A percentile compares a stretch with the other conserved stretches of the same genome.
Evolutionary conservation across 2,329 filamentous ascomycete genomes (phyloP).

Genomic region (Sordariomycetes sp.): DNA sequence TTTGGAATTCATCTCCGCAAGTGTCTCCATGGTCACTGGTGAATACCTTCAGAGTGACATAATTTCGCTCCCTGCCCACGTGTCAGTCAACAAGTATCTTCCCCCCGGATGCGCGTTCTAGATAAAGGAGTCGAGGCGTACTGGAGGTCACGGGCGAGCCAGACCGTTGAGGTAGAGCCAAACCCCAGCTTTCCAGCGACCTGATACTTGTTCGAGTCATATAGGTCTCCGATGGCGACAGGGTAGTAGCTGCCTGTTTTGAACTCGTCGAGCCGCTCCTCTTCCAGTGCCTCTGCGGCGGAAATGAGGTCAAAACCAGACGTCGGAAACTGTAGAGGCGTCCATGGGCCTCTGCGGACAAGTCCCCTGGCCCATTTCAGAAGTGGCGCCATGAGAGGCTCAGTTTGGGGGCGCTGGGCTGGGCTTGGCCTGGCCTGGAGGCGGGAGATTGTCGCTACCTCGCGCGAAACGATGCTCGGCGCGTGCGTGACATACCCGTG

Average conservation of each 20-base stretch:
- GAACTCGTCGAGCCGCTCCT: conserved; percentile 11
- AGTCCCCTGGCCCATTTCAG: background rate
- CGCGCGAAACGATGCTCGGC: too few relatives aligned
- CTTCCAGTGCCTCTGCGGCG: conserved; percentile 8
- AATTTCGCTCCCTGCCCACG: background rate
- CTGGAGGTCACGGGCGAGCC: conserved; percentile 13
- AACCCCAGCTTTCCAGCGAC: conserved; percentile 13
- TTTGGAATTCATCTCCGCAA: conserved; percentile 3
- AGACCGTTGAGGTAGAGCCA: conserved; percentile 13
- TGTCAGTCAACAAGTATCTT: too few relatives aligned
- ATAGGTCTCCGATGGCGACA: conserved; percentile 10
- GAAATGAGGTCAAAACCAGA: conserved; percentile 6
- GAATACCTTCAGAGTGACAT: conserved; percentile 11
- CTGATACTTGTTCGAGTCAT: conserved; percentile 13
- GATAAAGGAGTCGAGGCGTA: conserved; percentile 3
- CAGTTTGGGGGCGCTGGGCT: background rate
- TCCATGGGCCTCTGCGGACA: background rate
- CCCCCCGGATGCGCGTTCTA: background rate
- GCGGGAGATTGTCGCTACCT: too few relatives aligned
- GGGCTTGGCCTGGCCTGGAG: background rate
- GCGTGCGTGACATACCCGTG: too few relatives aligned
- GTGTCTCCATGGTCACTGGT: conserved; percentile 4
- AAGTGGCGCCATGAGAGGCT: background rate
- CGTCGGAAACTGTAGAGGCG: background rate
- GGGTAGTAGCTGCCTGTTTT: conserved; percentile 12